Conservation (phyloP, 208 protist genomes). For the Leishmania guyanensis region DNA sequence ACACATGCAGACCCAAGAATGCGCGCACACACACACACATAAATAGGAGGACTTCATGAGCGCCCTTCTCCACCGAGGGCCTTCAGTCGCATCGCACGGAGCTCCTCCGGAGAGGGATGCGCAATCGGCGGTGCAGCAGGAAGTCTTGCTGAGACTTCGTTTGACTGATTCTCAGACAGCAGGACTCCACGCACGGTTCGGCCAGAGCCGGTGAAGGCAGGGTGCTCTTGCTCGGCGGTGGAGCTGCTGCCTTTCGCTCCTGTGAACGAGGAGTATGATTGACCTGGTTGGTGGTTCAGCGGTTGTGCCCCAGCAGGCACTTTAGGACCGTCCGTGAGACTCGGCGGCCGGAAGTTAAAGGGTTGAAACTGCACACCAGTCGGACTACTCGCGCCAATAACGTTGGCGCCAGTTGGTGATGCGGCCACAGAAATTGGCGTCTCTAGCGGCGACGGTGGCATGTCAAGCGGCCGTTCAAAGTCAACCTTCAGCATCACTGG, state of each 20-base stretch:
- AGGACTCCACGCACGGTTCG: slow-evolving; percentile 26
- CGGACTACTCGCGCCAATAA: slow-evolving; percentile 51
- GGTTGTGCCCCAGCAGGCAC: neutral
- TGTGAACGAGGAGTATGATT: neutral
- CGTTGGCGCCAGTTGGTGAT: slow-evolving; percentile 42
- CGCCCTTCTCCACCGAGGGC: slow-evolving; percentile 8
- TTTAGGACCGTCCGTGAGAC: slow-evolving; percentile 33
- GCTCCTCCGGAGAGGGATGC: slow-evolving; percentile 30
- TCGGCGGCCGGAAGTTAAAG: slow-evolving; percentile 63
- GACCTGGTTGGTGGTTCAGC: neutral
- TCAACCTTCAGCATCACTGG: slow-evolving; percentile 94
- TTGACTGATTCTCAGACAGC: neutral
- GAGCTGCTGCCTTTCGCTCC: neutral
- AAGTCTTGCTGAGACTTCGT: slow-evolving; percentile 18
- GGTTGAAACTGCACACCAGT: slow-evolving; percentile 65
- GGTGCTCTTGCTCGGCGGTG: slow-evolving; percentile 2
- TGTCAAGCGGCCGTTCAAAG: slow-evolving; percentile 92
- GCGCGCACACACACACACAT: slow-evolving; percentile 1
- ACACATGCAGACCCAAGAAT: neutral
- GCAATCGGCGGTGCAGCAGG: neutral
- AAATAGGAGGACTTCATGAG: neutral
- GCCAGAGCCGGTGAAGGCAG: slow-evolving; percentile 31
- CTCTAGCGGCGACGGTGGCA: slow-evolving; percentile 71
- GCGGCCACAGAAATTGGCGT: slow-evolving; percentile 7
- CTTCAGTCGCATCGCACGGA: slow-evolving; percentile 16